phyloP scores from a whole-genome alignment of 1,139 yeast genomes.

The Diutina pseudorugosa region DNA sequence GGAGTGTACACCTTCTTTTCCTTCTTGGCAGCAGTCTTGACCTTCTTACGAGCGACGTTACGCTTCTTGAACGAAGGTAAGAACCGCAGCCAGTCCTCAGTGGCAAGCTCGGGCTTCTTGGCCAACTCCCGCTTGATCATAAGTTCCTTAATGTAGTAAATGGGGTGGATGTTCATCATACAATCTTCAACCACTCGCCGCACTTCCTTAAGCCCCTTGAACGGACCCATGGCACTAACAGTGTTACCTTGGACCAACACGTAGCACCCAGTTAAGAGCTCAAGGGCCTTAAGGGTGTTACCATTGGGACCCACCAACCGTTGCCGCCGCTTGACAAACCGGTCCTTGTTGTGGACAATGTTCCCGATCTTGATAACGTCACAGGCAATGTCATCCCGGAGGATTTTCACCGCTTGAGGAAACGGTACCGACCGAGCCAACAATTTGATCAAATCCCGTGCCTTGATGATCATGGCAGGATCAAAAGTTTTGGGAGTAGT shows the following conservation, averaged over 20 bases:
- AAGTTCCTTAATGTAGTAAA: conserved; percentile 89
- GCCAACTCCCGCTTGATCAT: conserved; percentile 96
- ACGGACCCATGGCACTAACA: conserved; percentile 96
- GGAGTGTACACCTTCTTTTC: conserved; percentile 92
- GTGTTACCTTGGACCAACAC: conserved; percentile 96
- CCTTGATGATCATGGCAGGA: conserved; percentile 88
- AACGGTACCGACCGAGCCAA: conserved; percentile 95
- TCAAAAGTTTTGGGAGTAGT: conserved; percentile 93
- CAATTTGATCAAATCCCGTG: conserved; percentile 86
- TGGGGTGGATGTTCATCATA: conserved; percentile 93
- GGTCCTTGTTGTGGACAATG: conserved; percentile 77
- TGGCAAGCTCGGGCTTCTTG: conserved; percentile 86
- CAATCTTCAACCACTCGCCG: conserved; percentile 96
- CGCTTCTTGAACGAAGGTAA: conserved; percentile 95
- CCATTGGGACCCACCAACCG: conserved; percentile 96
- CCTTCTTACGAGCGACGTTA: conserved; percentile 88
- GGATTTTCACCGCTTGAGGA: conserved; percentile 87
- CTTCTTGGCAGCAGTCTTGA: conserved; percentile 44
- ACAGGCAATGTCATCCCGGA: conserved; percentile 89
- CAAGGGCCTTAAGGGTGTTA: conserved; percentile 90
- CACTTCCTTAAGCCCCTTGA: conserved; percentile 80
- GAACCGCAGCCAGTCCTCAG: conserved; percentile 96
- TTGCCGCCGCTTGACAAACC: conserved; percentile 92
- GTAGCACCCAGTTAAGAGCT: conserved; percentile 84
- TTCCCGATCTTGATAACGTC: conserved; percentile 94